Evolutionary conservation across 768 basidiomycete genomes (phyloP), one percentile per base, ranked within the genome.

Genomic region (Russula compacta): DNA sequence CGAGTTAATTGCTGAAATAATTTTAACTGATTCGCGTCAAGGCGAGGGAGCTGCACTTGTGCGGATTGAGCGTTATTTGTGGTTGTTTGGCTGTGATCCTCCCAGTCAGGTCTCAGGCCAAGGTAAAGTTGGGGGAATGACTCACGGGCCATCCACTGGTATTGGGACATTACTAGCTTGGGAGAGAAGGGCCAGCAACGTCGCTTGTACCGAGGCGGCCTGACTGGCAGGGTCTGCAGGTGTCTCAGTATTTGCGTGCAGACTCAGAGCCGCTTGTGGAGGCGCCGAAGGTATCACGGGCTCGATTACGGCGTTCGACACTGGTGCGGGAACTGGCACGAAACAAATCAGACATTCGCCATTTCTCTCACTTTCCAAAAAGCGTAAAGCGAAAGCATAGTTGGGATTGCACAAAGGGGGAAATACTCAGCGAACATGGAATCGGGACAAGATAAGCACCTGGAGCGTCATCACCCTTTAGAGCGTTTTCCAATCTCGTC

Each of bases 361-460:
- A 71, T 66, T 72, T 74, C 75, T 78, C 82, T 85, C 80, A 84
- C 75, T 73, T 72, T 77, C 76, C 71, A 73, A 72, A 58, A 70
- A 73, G 71, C 73, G 73, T 67, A 72, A 73, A 72, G 69, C 71
- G 75, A 77, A 77, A 79, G 71, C 72, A 76, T 73, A 74, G 77
- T 75, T 86, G 79, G 76, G 74, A 81, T 87, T 89, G 82, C 82
- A 82, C 77, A 76, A 76, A 73, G 24, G 75, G 76, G 77, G 77
- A 77, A 74, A 78, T 88, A 90, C 88, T 90, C 86, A 87, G 86
- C 88, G 84, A 84, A 84, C 80, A 83, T 76, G 78, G 73, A 71
- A 66, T 70, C 73, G 72, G 74, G 75, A 76, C 76, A 74, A 75
- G 79, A 85, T 90, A 92, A 82, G 88, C 89, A 93, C 90, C 91